Percentiles rank a stretch among this genome's conserved stretches.
Evolutionary conservation across 1,284 basidiomycete species (phyloP).

Genomic region (Trametes hirsuta): DNA sequence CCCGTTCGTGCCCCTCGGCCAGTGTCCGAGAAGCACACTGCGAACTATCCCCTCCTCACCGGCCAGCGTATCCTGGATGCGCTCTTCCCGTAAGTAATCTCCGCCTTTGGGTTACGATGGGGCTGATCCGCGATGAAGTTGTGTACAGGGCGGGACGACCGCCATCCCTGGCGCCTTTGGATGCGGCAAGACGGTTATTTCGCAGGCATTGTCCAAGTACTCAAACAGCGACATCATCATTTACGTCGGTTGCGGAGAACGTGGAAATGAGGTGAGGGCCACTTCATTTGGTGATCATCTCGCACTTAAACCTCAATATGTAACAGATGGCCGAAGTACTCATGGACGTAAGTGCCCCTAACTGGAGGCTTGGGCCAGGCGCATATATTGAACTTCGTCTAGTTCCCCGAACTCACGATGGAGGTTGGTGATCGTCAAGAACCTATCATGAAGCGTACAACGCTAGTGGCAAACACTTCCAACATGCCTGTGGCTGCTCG

Average conservation of each 20-base stretch:
- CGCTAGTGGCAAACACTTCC: slow-evolving; percentile 98
- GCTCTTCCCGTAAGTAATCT: slow-evolving; percentile 81
- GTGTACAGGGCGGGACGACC: slow-evolving; percentile 98
- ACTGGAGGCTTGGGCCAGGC: not conserved
- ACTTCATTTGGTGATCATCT: not conserved
- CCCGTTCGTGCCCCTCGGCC: slow-evolving; percentile 98
- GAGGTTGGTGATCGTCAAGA: slow-evolving; percentile 92
- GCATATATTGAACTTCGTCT: slow-evolving; percentile 27
- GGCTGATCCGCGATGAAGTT: slow-evolving; percentile 47
- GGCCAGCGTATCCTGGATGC: slow-evolving; percentile 98
- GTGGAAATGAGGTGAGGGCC: slow-evolving; percentile 78
- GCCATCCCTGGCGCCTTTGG: slow-evolving; percentile 99
- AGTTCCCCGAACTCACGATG: slow-evolving; percentile 97
- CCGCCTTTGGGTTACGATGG: not conserved
- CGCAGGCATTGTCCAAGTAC: slow-evolving; percentile 96
- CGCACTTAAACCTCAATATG: not conserved
- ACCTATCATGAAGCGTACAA: slow-evolving; percentile 99
- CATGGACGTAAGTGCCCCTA: slow-evolving; percentile 69
- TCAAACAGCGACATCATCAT: slow-evolving; percentile 99
- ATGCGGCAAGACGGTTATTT: slow-evolving; percentile 97
- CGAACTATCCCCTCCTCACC: slow-evolving; percentile 91
- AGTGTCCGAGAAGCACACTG: slow-evolving; percentile 92
- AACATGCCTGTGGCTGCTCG: slow-evolving; percentile 99
- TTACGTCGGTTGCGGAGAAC: slow-evolving; percentile 97
- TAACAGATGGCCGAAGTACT: slow-evolving; percentile 96